Conservation (phyloP, 1,284 basidiomycete genomes). For the Irpex rosettiformis region DNA sequence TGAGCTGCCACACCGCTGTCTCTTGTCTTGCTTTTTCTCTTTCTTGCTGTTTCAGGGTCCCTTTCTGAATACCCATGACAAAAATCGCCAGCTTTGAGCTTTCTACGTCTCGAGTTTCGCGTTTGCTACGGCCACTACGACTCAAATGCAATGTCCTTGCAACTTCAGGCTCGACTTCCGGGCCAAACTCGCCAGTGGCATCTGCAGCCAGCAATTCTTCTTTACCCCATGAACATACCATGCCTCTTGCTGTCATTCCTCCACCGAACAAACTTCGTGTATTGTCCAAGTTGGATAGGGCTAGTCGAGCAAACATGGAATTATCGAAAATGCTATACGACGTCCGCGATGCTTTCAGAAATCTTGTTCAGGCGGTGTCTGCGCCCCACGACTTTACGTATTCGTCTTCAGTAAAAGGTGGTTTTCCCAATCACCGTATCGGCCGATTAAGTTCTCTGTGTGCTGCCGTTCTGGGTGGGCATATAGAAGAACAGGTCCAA, state of each 20-base stretch:
- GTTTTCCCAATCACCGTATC: constrained; percentile 20
- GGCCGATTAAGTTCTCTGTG: constrained; percentile 46
- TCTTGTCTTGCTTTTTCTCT: neutral
- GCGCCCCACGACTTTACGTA: constrained; percentile 11
- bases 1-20: too few relatives aligned
- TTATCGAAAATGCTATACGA: constrained; percentile 47
- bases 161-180: constrained; percentile 13
- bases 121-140: constrained; percentile 51
- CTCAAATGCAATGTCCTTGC: constrained; percentile 45
- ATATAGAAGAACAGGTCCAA: constrained; percentile 35
- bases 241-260: constrained; percentile 39
- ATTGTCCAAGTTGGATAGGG: constrained; percentile 34
- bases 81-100: constrained; percentile 20
- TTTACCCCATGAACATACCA: constrained; percentile 13
- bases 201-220: constrained; percentile 9
- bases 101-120: constrained; percentile 44
- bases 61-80: constrained; percentile 1
- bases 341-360: constrained; percentile 50
- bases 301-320: constrained; percentile 35
- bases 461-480: constrained; percentile 42
- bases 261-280: constrained; percentile 32
- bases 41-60: neutral
- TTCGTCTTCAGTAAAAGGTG: neutral
- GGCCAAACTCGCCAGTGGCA: constrained; percentile 14
- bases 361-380: constrained; percentile 37